These are phyloP conservation scores for Coemansia sp. DNA, from an alignment of 192 early-diverging fungal genomes.

Conservation along the genomic window DNA sequence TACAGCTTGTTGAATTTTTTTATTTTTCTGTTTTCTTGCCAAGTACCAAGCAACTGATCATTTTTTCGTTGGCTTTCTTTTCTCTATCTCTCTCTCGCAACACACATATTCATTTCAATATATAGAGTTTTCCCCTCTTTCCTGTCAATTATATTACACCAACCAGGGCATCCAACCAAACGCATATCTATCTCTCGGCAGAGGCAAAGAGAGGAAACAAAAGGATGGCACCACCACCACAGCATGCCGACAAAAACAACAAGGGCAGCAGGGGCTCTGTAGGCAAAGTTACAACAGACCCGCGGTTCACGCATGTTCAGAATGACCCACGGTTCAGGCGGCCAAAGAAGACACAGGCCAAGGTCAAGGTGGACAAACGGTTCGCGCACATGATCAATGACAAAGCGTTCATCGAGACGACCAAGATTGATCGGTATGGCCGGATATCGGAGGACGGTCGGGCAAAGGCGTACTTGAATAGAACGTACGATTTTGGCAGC, in stretches of 20 bases:
- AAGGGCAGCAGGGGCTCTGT: slow-evolving; percentile 15
- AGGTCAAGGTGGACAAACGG: slow-evolving; percentile 87
- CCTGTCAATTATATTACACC: too few species aligned
- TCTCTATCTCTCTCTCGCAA: too few species aligned
- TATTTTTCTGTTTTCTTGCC: too few species aligned
- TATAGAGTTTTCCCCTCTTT: too few species aligned
- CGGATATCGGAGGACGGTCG: slow-evolving; percentile 35
- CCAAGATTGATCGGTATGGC: slow-evolving; percentile 51
- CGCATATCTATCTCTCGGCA: too few species aligned
- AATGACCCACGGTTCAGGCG: slow-evolving; percentile 79
- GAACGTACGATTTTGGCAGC: slow-evolving; percentile 59
- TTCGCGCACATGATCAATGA: slow-evolving; percentile 81
- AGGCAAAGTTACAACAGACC: slow-evolving; percentile 61
- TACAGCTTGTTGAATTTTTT: too few species aligned
- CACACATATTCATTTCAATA: too few species aligned
- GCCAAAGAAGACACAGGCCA: slow-evolving; percentile 77
- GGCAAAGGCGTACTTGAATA: slow-evolving; percentile 35
- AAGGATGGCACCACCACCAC: slow-evolving; percentile 39
- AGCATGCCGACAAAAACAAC: slow-evolving; percentile 14
- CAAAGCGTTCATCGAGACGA: slow-evolving; percentile 61
- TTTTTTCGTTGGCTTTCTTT: too few species aligned
- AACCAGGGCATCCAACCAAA: too few species aligned
- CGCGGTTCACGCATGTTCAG: slow-evolving; percentile 78
- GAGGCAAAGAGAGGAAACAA: background rate
- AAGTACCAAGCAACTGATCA: too few species aligned